Evolutionary conservation across 2,329 filamentous ascomycete species (phyloP).

Genomic region (Colletotrichum coccodes): DNA sequence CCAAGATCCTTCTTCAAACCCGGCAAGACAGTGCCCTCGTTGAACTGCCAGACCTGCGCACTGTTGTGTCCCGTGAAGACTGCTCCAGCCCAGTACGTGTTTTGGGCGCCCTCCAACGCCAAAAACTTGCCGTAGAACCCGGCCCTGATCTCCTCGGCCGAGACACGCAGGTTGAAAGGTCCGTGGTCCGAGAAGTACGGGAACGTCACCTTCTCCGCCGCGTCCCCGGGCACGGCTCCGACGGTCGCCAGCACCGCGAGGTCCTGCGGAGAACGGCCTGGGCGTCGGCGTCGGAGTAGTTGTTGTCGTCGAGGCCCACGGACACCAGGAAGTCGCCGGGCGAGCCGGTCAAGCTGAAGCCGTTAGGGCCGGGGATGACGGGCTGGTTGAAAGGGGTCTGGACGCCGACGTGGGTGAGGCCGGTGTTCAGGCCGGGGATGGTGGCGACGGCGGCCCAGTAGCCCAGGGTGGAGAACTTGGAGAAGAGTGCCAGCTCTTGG

Average conservation of each 20-base stretch:
- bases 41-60: conserved; percentile 19
- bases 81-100: conserved; percentile 49
- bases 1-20: conserved; percentile 29
- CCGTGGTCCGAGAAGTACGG: conserved; percentile 40
- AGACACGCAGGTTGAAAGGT: conserved; percentile 41
- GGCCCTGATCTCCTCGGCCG: conserved; percentile 38
- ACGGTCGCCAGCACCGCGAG: conserved; percentile 15
- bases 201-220: conserved; percentile 21
- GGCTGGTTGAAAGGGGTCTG: conserved; percentile 31
- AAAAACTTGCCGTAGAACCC: conserved; percentile 48
- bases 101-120: conserved; percentile 44
- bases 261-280: conserved; percentile 28
- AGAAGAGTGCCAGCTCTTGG: conserved; percentile 44
- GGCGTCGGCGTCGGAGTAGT: conserved; percentile 31
- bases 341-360: conserved; percentile 20
- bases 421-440: conserved; percentile 38
- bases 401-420: conserved; percentile 36
- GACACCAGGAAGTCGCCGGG: conserved; percentile 35
- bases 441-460: conserved; percentile 45
- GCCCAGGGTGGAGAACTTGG: conserved; percentile 44
- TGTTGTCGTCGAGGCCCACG: conserved; percentile 10
- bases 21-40: conserved; percentile 20
- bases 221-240: conserved; percentile 18
- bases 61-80: conserved; percentile 33
- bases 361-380: conserved; percentile 34